These are phyloP conservation scores for Hamamelis virginiana DNA, from an alignment of 164 flowering plant species.

Conservation along the genomic window DNA sequence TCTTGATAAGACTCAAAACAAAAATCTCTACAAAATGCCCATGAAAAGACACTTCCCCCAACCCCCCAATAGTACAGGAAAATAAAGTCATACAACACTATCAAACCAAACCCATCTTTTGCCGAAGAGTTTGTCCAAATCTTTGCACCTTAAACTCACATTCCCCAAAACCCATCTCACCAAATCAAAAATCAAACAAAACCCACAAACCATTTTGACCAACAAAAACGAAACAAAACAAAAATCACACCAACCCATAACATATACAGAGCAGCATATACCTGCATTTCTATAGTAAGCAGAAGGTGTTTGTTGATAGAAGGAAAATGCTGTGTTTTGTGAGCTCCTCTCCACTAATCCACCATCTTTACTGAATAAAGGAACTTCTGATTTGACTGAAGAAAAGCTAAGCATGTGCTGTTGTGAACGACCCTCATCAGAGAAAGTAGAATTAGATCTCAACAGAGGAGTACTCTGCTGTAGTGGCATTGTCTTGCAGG, in stretches of 20 bases:
- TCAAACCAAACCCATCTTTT: slow-evolving; percentile 11
- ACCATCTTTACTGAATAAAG: slow-evolving; percentile 15
- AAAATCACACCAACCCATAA: neutral
- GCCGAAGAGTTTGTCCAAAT: slow-evolving; percentile 1
- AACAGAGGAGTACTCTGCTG: slow-evolving; percentile 34
- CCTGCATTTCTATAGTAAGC: slow-evolving; percentile 51
- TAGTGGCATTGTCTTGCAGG: slow-evolving; percentile 38
- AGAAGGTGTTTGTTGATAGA: slow-evolving; percentile 26
- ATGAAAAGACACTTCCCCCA: slow-evolving; percentile 33
- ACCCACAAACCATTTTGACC: slow-evolving; percentile 4
- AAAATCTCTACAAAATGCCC: slow-evolving; percentile 15
- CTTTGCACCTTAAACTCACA: neutral
- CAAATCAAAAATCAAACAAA: slow-evolving; percentile 5
- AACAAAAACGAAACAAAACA: neutral
- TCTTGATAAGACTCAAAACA: slow-evolving; percentile 34
- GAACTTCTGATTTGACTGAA: slow-evolving; percentile 40
- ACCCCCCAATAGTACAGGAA: too few relatives aligned
- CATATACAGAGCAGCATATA: slow-evolving; percentile 7
- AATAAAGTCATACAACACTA: slow-evolving; percentile 5
- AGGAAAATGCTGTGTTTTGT: slow-evolving; percentile 30
- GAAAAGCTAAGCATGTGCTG: slow-evolving; percentile 72
- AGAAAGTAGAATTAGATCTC: slow-evolving; percentile 49
- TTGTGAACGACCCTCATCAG: slow-evolving; percentile 27
- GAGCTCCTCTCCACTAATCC: slow-evolving; percentile 10
- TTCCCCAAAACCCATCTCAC: slow-evolving; percentile 8